Evolutionary conservation across 257 asterid genomes (phyloP), one percentile per base, ranked within the genome.

Genomic region (Przewalskia tangutica): DNA sequence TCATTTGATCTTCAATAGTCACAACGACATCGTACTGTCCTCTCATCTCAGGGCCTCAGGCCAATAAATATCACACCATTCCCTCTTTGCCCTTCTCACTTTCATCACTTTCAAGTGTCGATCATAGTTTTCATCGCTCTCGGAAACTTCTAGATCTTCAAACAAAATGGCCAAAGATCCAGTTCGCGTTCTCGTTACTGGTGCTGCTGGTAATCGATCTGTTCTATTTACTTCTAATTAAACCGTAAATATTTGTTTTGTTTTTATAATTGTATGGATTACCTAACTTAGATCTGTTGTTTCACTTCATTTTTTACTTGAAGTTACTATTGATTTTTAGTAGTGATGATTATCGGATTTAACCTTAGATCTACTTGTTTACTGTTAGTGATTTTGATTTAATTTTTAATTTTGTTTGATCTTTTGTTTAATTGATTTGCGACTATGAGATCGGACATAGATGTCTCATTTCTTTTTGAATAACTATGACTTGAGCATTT

Each of bases 181-280:
- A 84, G 88, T 90, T 54, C 93, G 97, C 12, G 97, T 93, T 68
- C 97, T 93, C 84, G 97, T 93, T 82, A 92, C 97, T 84, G 97
- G 97, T 51, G 97, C 97, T 40, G 97, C 97, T 34, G 97, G 97
- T 93, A 76, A 42, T 48, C 9, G 10, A 44, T 8, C 73, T 56
- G 13, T 1, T 8, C 17, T 38, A 2, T 62, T 32, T 16, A 53
- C 84, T 84, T 84, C 90, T 75, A 81, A 3, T 34, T 4, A 34
- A n/a, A 68, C 4, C 10, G 9, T 40, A 4, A 3, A 16, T 17
- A 17, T 2, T 16, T 77, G 71, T 64, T 38, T 46, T 60, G 38
- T 23, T 48, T 14, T 4, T 5, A 3, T 1, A 27, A 2, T 65
- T 3, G 3, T 81, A 27, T 51, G 2, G 36, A 23, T 20, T 1